Conservation (phyloP, 2,329 filamentous ascomycete genomes). For the Teratosphaeria pseudoeucalypti region DNA sequence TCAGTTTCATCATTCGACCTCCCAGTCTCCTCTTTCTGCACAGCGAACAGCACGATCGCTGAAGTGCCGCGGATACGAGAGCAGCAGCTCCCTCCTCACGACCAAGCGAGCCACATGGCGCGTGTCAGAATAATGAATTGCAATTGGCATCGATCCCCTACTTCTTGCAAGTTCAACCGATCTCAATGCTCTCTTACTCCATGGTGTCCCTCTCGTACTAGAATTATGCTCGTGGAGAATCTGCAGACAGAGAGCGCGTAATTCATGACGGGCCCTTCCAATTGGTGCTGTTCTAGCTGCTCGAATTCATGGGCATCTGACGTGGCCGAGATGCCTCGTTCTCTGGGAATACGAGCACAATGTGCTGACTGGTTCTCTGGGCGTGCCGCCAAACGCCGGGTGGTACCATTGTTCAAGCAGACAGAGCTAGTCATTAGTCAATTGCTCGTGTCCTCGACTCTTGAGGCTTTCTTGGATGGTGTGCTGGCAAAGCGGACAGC, state of each 20-base stretch:
- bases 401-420: no score
- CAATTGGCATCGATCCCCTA: background rate
- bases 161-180: background rate
- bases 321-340: no score
- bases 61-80: background rate
- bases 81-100: background rate
- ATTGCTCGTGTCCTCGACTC: no score
- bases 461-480: no score
- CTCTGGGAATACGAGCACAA: no score
- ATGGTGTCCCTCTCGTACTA: conserved; percentile 2
- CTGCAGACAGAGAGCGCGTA: background rate
- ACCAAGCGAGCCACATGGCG: background rate
- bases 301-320: background rate
- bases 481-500: no score
- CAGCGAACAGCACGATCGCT: background rate
- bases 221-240: background rate
- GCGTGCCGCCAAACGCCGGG: no score
- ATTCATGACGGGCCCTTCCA: no score
- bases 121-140: background rate
- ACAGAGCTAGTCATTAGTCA: no score
- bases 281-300: background rate
- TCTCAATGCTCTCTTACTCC: background rate
- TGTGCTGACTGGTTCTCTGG: no score
- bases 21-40: background rate
- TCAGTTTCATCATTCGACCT: background rate